Evolutionary conservation across 768 basidiomycete genomes (phyloP), one percentile per base, ranked within the genome.

Genomic region (Paxillus involutus): DNA sequence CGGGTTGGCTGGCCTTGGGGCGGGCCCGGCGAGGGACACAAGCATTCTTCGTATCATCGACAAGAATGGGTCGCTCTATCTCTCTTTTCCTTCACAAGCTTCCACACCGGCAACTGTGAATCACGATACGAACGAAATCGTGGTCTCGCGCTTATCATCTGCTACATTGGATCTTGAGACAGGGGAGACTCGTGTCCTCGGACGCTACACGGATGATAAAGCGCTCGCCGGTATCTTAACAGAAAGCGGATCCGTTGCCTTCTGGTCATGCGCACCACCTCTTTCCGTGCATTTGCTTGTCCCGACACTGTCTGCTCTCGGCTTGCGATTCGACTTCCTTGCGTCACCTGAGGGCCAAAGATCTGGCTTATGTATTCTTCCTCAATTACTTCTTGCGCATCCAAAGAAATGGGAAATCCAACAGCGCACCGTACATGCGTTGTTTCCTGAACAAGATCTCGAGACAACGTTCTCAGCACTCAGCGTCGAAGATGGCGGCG

Each of bases 401-500:
- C 69, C 70, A 40, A 35, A 45, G 12, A 61, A 57, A 57, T 61
- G 66, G 66, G 53, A 44, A 19, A 5, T 59, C n/a, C 64, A 44
- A 19, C 42, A 41, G 46, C 54, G n/a, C 12, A 43, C 66, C 12
- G 45, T 65, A 30, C 55, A 51, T 4, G 14, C 53, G 26, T 45
- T 65, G n/a, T 62, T 66, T 47, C 61, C 63, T 4, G 52, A 60
- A 40, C 54, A 36, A 13, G 57, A 56, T 47, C 56, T 61, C 29
- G 56, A 62, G 36, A 36, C 46, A 1, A 24, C 83, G 84, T 59
- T 81, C 84, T 64, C 75, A 84, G 42, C 71, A 76, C n/a, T 79
- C 79, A 1, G 72, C 72, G 33, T 80, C 77, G 3, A 62, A 63
- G 36, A 76, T 76, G 52, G 73, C 74, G 65, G 13, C 81, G 17